Base-by-base conservation (phyloP, 2,329 filamentous ascomycete species). In the Ascochyta rabiei region DNA sequence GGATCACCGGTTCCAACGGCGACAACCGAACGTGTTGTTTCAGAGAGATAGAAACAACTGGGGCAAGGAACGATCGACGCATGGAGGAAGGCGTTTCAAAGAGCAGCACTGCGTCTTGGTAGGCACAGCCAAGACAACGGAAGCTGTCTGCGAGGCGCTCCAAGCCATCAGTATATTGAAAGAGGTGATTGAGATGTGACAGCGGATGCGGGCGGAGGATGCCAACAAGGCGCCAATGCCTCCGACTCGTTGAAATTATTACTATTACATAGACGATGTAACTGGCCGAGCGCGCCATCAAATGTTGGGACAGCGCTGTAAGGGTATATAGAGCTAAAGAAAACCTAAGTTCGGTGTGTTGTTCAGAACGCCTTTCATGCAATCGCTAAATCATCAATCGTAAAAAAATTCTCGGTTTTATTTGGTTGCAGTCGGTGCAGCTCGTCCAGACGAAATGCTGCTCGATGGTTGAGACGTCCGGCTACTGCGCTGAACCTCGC, bases 401-500 rank as follows among this genome's bases (percentile, higher is more conserved):
- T 55, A 41, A 49, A 30, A 50, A n/a, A 19, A 18, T 15, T 46
- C 52, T 55, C 52, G 46, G 41, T 18, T 55, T 28, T 55, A 41
- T 42, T 55, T 55, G 6, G 46, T 35, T 28, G 15, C 37, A n/a
- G 6, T 39, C 6, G 46, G 45, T 19, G 46, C 45, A 23, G 31
- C 46, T 35, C 53, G 42, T 16, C 53, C 42, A 39, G 53, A 56
- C 6, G 53, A 51, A 19, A 38, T 51, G 28, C 53, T 56, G 28
- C 53, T 56, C 13, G 53, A 56, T 2, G 53, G 53, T 19, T 47
- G 19, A 18, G 53, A 56, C 15, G 42, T 48, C 16, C 53, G 35
- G 26, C 47, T 51, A 38, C 47, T 40, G 42, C 53, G 53, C 16
- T 56, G 53, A 1, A 72, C 54, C 6, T 73, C 69, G 54, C 69